Base-by-base conservation (phyloP, 2,329 filamentous ascomycete genomes). In the Chaetothyriales sp. region DNA sequence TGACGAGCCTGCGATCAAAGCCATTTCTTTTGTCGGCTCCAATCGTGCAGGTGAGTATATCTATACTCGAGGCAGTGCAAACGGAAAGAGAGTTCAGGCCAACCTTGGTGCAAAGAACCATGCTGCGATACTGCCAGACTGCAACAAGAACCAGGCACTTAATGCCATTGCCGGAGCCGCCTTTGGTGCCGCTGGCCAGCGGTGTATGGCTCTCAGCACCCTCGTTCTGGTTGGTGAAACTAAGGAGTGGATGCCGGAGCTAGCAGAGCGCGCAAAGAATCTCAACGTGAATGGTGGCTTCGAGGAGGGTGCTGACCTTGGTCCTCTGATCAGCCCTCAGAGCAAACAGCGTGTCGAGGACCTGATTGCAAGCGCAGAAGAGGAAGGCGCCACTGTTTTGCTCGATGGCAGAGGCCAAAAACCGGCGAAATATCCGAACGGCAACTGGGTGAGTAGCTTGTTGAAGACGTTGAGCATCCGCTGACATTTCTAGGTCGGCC, bases 61-160 rank as follows among this genome's bases (percentile, higher is more conserved):
- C 66, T 83, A 76, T 69, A 70, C 73, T 43, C 77, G 80, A 46
- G 80, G 75, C n/a, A 80, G 78, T n/a, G 81, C 80, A 61, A 80
- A 83, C 52, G 81, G 81, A 57, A 85, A 84, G 70, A 78, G 81
- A 60, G 79, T 82, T 18, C 81, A 84, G 67, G 81, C 81, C 62
- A 84, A 84, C 66, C 66, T 84, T 52, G 81, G 81, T 29, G 81
- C 81, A 2, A 85, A 84, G 73, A 85, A 85, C 70, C 81, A 84
- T 64, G 80, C 80, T 44, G 78, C 78, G 46, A 74, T 85, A 20
- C 70, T 84, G 25, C 80, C 81, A 1, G 81, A 85, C 66, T 78
- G 75, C 70, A 82, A 83, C 70, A 83, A 82, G 73, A 82, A 83
- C 67, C 78, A 82, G 53, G 73, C 80, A 2, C 65, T 85, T 45